Base-by-base conservation (phyloP, 2,329 filamentous ascomycete species). In the Arthrobotrys musiformis region DNA sequence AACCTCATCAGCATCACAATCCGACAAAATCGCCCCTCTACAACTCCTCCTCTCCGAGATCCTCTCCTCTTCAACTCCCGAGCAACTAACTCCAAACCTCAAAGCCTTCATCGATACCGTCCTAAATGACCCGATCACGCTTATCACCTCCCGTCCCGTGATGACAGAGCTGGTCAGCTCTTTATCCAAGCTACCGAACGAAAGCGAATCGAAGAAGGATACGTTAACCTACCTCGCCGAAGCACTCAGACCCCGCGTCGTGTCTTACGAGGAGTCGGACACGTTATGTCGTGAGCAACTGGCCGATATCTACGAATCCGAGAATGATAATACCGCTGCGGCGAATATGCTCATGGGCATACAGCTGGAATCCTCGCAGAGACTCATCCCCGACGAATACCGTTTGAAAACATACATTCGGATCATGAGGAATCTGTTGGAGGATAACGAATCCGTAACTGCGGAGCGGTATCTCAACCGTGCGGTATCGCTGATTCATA, bases 391-490 rank as follows among this genome's bases (percentile, higher is more conserved):
- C 28, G 90, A 93, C 82, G 89, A 92, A 81, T 92, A 94, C 80
- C 94, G 93, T 84, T 93, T 93, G 7, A 87, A 87, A 67, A 89
- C 95, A 67, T 98, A 94, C 93, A 91, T 98, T 80, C 92, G 94
- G 76, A 97, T 99, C 82, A 93, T 96, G 82, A 90, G 95, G 78
- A 92, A 96, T 86, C 96, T 95, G 83, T 89, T 99, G 78, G 94
- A 99, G 85, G 93, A 94, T 56, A 94, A 97, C 83, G 94, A 98
- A 84, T 91, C 93, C 7, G 93, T 91, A 0, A 88, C 89, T 37
- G 95, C 95, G 46, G 93, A 96, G 83, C 89, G 88, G 44, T 97
- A 94, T 83, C 88, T 99, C 81, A 97, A 97, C 87, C 94, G 94
- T 84, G 91, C 97, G 84, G 98, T 97, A 85, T 94, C 95, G 82